A percentile compares a stretch with the other conserved stretches of the same genome.
Evolutionary conservation across 306 rosid genomes (phyloP).

Genomic region (Senna siamea): DNA sequence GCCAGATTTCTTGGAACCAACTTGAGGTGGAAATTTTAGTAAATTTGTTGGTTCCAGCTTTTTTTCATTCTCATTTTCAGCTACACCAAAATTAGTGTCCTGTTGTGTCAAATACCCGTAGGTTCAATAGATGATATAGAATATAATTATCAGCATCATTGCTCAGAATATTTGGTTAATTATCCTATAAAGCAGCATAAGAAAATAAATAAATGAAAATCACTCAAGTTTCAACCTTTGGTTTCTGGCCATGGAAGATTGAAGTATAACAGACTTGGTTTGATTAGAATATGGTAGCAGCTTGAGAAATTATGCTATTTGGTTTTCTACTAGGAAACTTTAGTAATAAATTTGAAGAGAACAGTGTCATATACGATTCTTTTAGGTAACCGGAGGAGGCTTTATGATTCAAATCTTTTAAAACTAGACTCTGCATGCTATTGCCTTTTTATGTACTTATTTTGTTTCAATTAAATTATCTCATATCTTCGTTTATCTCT

Average conservation of each 20-base stretch:
- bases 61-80: conserved; percentile 54
- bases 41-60: conserved; percentile 47
- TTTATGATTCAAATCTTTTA: not conserved
- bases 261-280: not conserved
- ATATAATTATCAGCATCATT: conserved; percentile 14
- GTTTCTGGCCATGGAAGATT: conserved; percentile 11
- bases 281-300: not conserved
- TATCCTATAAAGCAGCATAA: conserved; percentile 4
- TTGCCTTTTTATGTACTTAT: not conserved
- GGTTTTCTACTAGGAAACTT: not conserved
- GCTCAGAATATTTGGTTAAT: not conserved
- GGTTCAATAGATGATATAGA: conserved; percentile 22
- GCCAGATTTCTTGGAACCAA: conserved; percentile 54
- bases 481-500: not conserved
- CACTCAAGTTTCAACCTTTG: conserved; percentile 1
- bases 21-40: conserved; percentile 38
- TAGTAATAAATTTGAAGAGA: no score
- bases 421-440: not conserved
- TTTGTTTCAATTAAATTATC: not conserved
- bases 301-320: conserved; percentile 8
- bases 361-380: not conserved
- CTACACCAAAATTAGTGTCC: conserved; percentile 52
- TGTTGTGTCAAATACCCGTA: conserved; percentile 42
- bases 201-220: conserved; percentile 8
- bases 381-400: not conserved